A percentile compares a stretch with the other conserved stretches of the same genome.
phyloP scores from a whole-genome alignment of 768 basidiomycete species.

The Pleurotus eryngii region DNA sequence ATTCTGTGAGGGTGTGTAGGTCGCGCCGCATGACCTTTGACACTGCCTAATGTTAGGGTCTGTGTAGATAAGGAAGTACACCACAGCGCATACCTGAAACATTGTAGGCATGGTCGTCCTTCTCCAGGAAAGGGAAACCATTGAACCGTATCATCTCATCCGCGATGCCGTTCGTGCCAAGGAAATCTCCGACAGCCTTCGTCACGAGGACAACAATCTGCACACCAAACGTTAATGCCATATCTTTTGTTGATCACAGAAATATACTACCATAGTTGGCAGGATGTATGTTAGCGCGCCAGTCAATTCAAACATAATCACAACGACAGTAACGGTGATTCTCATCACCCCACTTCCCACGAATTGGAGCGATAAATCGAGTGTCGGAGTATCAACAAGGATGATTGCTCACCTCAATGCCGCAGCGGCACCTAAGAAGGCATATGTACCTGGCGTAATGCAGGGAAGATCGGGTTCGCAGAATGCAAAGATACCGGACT shows the following conservation, averaged over 20 bases:
- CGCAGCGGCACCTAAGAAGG: slow-evolving; percentile 95
- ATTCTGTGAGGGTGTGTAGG: slow-evolving; percentile 65
- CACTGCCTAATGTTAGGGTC: slow-evolving; percentile 42
- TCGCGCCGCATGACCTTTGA: slow-evolving; percentile 88
- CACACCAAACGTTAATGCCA: slow-evolving; percentile 10
- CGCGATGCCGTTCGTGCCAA: slow-evolving; percentile 92
- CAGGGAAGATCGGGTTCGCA: slow-evolving; percentile 93
- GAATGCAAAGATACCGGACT: slow-evolving; percentile 83
- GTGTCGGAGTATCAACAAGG: neutral
- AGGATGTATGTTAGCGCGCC: slow-evolving; percentile 96
- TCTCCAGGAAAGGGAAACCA: slow-evolving; percentile 95
- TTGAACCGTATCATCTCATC: slow-evolving; percentile 98
- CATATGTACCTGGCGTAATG: slow-evolving; percentile 98
- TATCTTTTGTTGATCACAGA: neutral
- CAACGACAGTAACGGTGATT: slow-evolving; percentile 96
- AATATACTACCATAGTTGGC: slow-evolving; percentile 83
- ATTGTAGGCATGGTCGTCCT: slow-evolving; percentile 90
- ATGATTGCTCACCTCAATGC: slow-evolving; percentile 67
- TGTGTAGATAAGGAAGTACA: neutral
- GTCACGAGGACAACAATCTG: slow-evolving; percentile 96
- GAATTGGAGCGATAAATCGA: slow-evolving; percentile 1
- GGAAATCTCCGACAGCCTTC: slow-evolving; percentile 93
- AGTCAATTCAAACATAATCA: slow-evolving; percentile 99
- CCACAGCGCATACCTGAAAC: slow-evolving; percentile 65
- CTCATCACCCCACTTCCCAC: slow-evolving; percentile 84